A percentile compares a stretch with the other conserved stretches of the same genome.
phyloP scores from a whole-genome alignment of 2,329 filamentous ascomycete genomes.

The Phaeomoniella chlamydospora region DNA sequence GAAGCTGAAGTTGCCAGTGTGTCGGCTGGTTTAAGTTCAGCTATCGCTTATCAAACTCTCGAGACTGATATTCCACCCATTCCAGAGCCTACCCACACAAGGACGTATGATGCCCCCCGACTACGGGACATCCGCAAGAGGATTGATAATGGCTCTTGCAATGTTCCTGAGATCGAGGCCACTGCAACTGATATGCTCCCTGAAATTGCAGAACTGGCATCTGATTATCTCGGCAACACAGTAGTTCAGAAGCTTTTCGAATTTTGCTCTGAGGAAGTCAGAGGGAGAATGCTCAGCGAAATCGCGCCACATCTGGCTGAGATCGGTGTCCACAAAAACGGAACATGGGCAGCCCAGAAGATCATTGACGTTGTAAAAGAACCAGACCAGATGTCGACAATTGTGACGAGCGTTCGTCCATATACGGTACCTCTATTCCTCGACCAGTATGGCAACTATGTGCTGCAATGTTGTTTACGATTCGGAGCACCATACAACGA shows the following conservation, averaged over 20 bases:
- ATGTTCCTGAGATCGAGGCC: conserved; percentile 75
- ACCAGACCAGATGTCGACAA: conserved; percentile 64
- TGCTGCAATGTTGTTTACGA: conserved; percentile 88
- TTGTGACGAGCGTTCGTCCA: conserved; percentile 69
- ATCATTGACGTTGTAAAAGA: conserved; percentile 95
- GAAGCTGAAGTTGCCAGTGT: conserved; percentile 66
- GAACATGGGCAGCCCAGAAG: conserved; percentile 98
- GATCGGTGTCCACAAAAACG: conserved; percentile 97
- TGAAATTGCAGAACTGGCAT: conserved; percentile 86
- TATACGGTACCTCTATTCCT: conserved; percentile 87
- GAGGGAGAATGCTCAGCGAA: conserved; percentile 78
- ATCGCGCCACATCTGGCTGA: conserved; percentile 88
- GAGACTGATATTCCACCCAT: conserved; percentile 77
- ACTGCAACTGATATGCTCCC: conserved; percentile 90
- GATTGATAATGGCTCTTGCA: conserved; percentile 87
- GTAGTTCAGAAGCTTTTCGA: conserved; percentile 99
- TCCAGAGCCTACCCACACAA: conserved; percentile 72
- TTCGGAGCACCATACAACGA: conserved; percentile 82
- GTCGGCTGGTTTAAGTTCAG: conserved; percentile 55
- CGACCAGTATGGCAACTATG: conserved; percentile 97
- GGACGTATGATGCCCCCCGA: conserved; percentile 85
- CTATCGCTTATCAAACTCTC: conserved; percentile 60
- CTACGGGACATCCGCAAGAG: conserved; percentile 92
- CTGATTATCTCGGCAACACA: conserved; percentile 94
- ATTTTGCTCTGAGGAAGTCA: conserved; percentile 78